A percentile compares a stretch with the other conserved stretches of the same genome.
Conservation (phyloP, 768 basidiomycete species). For the Roridomyces roridus region DNA sequence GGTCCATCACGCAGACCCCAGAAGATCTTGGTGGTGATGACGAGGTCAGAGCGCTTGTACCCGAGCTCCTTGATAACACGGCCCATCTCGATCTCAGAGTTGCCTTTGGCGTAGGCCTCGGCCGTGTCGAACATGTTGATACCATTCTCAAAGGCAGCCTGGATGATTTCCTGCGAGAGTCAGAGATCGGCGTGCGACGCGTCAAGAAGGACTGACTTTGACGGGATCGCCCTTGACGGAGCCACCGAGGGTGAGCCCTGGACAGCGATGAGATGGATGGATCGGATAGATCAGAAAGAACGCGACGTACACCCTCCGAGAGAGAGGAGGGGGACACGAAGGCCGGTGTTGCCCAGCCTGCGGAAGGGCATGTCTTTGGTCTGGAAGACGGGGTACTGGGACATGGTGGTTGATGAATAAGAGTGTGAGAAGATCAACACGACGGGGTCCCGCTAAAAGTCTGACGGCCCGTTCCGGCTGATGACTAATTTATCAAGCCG, state of each 20-base stretch:
- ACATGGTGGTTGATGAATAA: conserved; percentile 16
- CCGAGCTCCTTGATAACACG: conserved; percentile 78
- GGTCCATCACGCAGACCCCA: conserved; percentile 70
- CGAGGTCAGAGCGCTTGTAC: conserved; percentile 67
- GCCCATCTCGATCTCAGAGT: conserved; percentile 83
- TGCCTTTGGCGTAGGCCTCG: conserved; percentile 66
- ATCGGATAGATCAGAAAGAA: not conserved
- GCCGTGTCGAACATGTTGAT: conserved; percentile 82
- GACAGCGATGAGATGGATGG: not conserved
- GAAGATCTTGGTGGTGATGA: conserved; percentile 84
- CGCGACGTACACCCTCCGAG: conserved; percentile 56
- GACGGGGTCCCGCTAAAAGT: not conserved
- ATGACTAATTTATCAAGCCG: too few relatives aligned
- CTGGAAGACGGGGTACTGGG: conserved; percentile 34
- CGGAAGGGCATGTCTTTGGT: conserved; percentile 53
- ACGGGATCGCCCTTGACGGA: conserved; percentile 24
- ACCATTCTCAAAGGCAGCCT: conserved; percentile 75
- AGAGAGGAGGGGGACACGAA: conserved; percentile 63
- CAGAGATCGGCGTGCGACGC: not conserved
- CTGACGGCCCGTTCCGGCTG: not conserved
- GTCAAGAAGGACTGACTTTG: conserved; percentile 3
- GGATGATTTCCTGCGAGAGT: conserved; percentile 68
- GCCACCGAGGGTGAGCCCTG: conserved; percentile 25
- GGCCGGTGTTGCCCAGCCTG: conserved; percentile 55
- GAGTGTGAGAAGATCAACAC: not conserved